Percentiles rank a stretch among this genome's conserved stretches.
Evolutionary conservation across 2,329 filamentous ascomycete species (phyloP).

Genomic region (Tolypocladium guangdongense): DNA sequence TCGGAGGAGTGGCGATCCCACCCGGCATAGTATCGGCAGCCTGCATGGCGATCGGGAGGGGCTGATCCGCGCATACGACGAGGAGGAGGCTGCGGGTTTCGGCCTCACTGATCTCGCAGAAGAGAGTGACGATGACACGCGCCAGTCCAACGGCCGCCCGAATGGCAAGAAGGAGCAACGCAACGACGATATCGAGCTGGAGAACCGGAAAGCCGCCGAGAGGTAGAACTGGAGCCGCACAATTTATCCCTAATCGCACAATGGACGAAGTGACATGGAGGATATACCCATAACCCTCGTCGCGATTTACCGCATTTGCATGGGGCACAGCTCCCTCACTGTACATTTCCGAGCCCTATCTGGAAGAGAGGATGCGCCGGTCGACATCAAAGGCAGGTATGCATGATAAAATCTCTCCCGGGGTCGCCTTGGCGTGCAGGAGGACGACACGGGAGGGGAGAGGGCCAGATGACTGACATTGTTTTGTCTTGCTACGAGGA

Average conservation of each 20-base stretch:
- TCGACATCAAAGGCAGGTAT: constrained; percentile 3
- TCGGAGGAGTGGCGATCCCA: constrained; percentile 59
- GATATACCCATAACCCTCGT: not conserved
- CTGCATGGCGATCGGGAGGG: constrained; percentile 64
- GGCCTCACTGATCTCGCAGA: constrained; percentile 71
- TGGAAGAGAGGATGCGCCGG: constrained; percentile 4
- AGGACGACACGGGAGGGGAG: not conserved
- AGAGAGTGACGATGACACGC: constrained; percentile 56
- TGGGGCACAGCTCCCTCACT: constrained; percentile 1
- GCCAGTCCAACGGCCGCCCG: constrained; percentile 25
- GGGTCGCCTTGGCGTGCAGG: not conserved
- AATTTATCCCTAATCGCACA: constrained; percentile 2
- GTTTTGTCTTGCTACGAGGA: constrained; percentile 3
- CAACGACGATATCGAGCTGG: constrained; percentile 36
- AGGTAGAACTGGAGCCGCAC: constrained; percentile 15
- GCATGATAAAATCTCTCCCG: not conserved
- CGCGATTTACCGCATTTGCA: not conserved
- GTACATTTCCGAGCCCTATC: constrained; percentile 5
- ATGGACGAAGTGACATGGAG: constrained; percentile 4
- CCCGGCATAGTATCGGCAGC: constrained; percentile 53
- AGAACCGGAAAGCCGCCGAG: constrained; percentile 33
- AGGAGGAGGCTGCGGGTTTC: constrained; percentile 64
- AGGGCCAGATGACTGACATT: constrained; percentile 5
- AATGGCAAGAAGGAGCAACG: constrained; percentile 32
- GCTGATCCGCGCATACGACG: constrained; percentile 80